Conservation (phyloP, 2,329 filamentous ascomycete species). For the Chaetomium sp. region DNA sequence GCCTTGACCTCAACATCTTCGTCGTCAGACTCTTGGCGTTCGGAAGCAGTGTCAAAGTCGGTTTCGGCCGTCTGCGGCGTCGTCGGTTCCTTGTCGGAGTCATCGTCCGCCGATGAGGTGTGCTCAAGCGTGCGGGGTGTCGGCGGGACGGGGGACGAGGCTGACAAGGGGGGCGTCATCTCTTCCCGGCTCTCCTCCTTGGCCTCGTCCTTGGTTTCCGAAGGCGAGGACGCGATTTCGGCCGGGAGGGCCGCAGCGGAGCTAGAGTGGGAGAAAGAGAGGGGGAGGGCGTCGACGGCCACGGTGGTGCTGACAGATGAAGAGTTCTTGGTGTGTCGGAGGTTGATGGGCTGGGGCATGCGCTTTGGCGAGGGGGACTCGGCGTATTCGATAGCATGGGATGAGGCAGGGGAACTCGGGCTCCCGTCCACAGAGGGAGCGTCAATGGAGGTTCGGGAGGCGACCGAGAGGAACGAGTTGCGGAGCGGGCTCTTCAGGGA, state of each 20-base stretch:
- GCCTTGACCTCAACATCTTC: not conserved
- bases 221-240: not conserved
- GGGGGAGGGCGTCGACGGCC: not conserved
- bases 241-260: not conserved
- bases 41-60: constrained; percentile 8
- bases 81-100: constrained; percentile 24
- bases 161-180: constrained; percentile 8
- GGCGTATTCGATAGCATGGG: not conserved
- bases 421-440: constrained; percentile 8
- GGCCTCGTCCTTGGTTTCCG: not conserved
- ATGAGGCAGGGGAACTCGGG: not conserved
- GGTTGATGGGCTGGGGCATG: constrained; percentile 11
- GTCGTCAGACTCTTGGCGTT: not conserved
- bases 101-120: constrained; percentile 24
- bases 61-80: constrained; percentile 22
- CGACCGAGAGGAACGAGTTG: constrained; percentile 38
- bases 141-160: constrained; percentile 13
- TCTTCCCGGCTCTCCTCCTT: not conserved
- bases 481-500: constrained; percentile 46
- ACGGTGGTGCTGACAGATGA: constrained; percentile 25
- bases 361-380: not conserved
- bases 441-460: constrained; percentile 10
- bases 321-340: constrained; percentile 22
- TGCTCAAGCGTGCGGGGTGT: constrained; percentile 19
- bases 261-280: not conserved